Evolutionary conservation across 1,284 basidiomycete genomes (phyloP).

Genomic region (Crocinoboletus sp.): DNA sequence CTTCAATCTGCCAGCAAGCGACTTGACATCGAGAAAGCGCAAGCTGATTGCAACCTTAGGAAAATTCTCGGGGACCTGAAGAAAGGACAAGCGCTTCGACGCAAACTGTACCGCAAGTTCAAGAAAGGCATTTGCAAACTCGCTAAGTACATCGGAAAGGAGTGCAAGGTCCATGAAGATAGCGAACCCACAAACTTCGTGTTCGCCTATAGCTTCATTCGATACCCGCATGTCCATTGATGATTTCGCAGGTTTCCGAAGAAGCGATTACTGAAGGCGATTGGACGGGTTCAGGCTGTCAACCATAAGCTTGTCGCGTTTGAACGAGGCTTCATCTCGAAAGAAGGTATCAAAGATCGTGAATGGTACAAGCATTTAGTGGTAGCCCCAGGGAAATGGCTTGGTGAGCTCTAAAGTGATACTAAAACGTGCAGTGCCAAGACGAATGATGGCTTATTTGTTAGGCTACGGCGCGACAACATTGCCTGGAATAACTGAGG

Average conservation of each 20-base stretch:
- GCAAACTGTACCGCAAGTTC: slow-evolving; percentile 17
- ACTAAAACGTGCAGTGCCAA: slow-evolving; percentile 4
- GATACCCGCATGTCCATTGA: slow-evolving; percentile 3
- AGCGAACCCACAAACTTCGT: background rate
- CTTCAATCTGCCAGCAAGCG: slow-evolving; percentile 49
- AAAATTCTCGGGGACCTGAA: slow-evolving; percentile 33
- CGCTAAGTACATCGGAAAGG: slow-evolving; percentile 21
- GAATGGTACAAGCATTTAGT: slow-evolving; percentile 72
- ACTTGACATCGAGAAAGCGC: slow-evolving; percentile 51
- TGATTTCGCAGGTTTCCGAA: slow-evolving; percentile 16
- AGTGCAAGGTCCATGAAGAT: slow-evolving; percentile 16
- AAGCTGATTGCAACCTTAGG: slow-evolving; percentile 35
- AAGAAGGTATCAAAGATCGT: slow-evolving; percentile 60
- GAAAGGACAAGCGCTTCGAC: slow-evolving; percentile 11
- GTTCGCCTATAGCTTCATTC: slow-evolving; percentile 17
- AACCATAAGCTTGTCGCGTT: slow-evolving; percentile 61
- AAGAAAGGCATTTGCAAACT: slow-evolving; percentile 31
- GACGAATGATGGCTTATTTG: slow-evolving; percentile 8
- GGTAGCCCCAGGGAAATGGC: slow-evolving; percentile 73
- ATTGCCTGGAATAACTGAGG: slow-evolving; percentile 59
- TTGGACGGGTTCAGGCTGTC: slow-evolving; percentile 45
- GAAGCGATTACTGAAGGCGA: slow-evolving; percentile 40
- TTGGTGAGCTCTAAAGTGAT: slow-evolving; percentile 39
- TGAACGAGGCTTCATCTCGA: slow-evolving; percentile 66
- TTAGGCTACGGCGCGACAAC: slow-evolving; percentile 60